Percentiles rank a stretch among this genome's conserved stretches.
Conservation (phyloP, 2,329 filamentous ascomycete species). For the Lomentospora prolificans region DNA sequence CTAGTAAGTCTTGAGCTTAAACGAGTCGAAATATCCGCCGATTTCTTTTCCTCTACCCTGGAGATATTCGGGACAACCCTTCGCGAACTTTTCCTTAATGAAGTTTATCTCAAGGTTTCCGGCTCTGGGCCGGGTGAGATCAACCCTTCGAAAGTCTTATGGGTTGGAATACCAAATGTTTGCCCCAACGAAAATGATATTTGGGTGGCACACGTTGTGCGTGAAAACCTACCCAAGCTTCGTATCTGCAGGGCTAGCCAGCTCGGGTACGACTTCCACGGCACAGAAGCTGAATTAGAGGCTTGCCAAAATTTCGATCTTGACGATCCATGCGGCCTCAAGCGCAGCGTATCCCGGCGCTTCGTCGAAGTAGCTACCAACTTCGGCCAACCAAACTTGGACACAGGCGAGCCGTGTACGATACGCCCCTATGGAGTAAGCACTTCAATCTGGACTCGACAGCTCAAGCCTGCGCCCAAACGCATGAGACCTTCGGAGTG, state of each 20-base stretch:
- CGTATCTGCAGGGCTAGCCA: constrained; percentile 32
- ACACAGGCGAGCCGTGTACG: not conserved
- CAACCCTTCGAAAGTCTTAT: constrained; percentile 26
- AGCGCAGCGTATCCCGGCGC: not conserved
- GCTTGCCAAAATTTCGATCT: constrained; percentile 3
- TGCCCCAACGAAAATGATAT: constrained; percentile 24
- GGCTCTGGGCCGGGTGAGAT: constrained; percentile 23
- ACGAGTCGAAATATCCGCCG: constrained; percentile 27
- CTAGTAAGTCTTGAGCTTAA: constrained; percentile 35
- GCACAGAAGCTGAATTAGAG: not conserved
- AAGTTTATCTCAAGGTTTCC: constrained; percentile 33
- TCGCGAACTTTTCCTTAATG: constrained; percentile 34
- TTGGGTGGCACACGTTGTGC: constrained; percentile 33
- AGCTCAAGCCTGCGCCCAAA: not conserved
- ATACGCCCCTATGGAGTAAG: not conserved
- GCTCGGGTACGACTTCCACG: constrained; percentile 28
- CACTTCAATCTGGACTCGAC: not conserved
- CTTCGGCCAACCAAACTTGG: constrained; percentile 4
- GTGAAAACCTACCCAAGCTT: constrained; percentile 24
- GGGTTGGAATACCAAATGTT: constrained; percentile 35
- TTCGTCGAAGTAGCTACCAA: constrained; percentile 10
- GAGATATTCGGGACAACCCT: constrained; percentile 28
- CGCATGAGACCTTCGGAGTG: constrained; percentile 5
- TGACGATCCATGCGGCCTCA: constrained; percentile 5
- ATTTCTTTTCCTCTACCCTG: constrained; percentile 23